A percentile compares a stretch with the other conserved stretches of the same genome.
phyloP scores from a whole-genome alignment of 2,329 filamentous ascomycete genomes.

The Penicillium sp. region DNA sequence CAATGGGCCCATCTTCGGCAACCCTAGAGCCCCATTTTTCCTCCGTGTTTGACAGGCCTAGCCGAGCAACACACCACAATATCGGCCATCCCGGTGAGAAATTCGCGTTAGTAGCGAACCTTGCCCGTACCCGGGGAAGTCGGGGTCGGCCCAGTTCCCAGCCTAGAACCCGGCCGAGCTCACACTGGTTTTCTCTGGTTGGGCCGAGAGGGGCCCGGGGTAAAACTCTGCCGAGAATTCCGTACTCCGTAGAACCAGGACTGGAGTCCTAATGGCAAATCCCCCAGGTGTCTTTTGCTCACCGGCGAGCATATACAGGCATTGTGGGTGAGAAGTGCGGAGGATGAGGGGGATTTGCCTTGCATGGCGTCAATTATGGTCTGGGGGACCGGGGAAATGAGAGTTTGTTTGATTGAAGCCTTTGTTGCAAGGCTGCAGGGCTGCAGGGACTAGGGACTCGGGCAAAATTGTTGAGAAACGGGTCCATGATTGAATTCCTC shows the following conservation, averaged over 20 bases:
- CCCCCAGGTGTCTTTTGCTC: neutral
- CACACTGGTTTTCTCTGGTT: neutral
- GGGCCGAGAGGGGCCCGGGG: neutral
- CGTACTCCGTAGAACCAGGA: neutral
- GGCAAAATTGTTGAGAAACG: neutral
- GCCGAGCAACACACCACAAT: neutral
- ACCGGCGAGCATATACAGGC: slow-evolving; percentile 3
- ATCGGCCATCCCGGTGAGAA: slow-evolving; percentile 11
- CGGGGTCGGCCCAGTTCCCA: slow-evolving; percentile 10
- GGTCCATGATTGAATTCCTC: neutral
- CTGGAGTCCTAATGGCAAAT: neutral
- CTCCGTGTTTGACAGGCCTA: slow-evolving; percentile 3
- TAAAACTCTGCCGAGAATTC: neutral
- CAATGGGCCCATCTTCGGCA: slow-evolving; percentile 2
- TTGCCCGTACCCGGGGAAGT: slow-evolving; percentile 8
- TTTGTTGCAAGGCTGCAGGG: neutral
- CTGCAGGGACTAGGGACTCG: neutral
- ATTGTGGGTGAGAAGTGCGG: neutral
- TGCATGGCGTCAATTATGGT: neutral
- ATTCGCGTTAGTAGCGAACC: slow-evolving; percentile 2
- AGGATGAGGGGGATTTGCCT: neutral
- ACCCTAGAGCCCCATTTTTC: neutral
- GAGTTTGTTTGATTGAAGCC: neutral
- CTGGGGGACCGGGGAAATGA: neutral
- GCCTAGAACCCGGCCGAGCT: neutral